These are phyloP conservation scores for Blastobotrys ciferrii DNA, from an alignment of 1,139 yeast genomes.

Conservation along the genomic window DNA sequence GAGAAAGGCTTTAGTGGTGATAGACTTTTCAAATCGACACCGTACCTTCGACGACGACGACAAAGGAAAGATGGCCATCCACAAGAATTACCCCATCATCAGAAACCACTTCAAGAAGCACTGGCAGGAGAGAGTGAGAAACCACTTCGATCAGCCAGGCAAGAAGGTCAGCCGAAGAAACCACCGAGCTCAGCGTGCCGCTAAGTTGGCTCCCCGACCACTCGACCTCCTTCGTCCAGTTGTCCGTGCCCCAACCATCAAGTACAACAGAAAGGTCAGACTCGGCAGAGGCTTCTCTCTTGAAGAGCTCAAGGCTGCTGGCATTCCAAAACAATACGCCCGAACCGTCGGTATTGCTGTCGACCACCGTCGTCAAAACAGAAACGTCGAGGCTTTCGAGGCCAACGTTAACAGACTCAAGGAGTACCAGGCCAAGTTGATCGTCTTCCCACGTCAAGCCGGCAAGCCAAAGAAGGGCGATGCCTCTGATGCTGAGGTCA, in stretches of 20 bases:
- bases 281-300: conserved; percentile 99
- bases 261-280: conserved; percentile 99
- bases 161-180: conserved; percentile 96
- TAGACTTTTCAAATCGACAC: neutral
- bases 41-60: conserved; percentile 5
- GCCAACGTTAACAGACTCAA: conserved; percentile 93
- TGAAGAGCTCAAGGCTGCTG: conserved; percentile 98
- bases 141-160: conserved; percentile 99
- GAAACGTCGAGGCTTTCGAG: conserved; percentile 92
- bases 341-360: conserved; percentile 98
- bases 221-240: conserved; percentile 94
- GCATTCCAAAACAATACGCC: conserved; percentile 92
- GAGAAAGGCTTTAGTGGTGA: neutral
- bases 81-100: conserved; percentile 74
- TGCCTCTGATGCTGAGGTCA: conserved; percentile 66
- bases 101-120: conserved; percentile 87
- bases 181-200: conserved; percentile 92
- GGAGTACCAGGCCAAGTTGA: conserved; percentile 94
- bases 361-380: conserved; percentile 99
- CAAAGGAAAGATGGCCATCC: conserved; percentile 64
- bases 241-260: conserved; percentile 97
- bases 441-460: conserved; percentile 89
- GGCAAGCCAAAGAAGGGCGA: conserved; percentile 50
- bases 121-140: conserved; percentile 99
- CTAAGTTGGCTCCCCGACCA: conserved; percentile 96